Conservation (phyloP, 352 stramenopile species). For the Globisporangium echinulatum region DNA sequence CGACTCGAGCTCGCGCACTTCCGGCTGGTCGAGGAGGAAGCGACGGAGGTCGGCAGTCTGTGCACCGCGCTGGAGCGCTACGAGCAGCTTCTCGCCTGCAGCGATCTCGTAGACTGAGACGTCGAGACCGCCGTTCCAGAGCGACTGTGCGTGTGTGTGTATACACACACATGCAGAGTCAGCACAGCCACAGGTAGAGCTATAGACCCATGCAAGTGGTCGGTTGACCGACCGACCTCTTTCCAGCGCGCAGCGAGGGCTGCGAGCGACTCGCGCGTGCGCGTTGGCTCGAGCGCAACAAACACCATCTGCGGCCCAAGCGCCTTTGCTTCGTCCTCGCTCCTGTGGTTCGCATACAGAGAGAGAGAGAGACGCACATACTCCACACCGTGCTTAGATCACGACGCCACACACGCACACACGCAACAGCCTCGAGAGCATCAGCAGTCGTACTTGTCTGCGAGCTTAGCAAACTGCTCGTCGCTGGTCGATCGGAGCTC, state of each 20-base stretch:
- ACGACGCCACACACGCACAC: too few species aligned
- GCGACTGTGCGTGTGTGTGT: constrained; percentile 27
- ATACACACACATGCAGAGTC: too few species aligned
- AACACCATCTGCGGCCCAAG: constrained; percentile 80
- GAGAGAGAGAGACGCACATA: too few species aligned
- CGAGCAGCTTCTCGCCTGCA: constrained; percentile 39
- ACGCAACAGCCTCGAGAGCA: not conserved
- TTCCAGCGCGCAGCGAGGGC: constrained; percentile 66
- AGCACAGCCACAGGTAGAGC: too few species aligned
- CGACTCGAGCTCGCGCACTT: constrained; percentile 65
- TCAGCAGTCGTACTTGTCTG: constrained; percentile 22
- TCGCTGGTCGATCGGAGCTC: constrained; percentile 44
- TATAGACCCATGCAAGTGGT: too few species aligned
- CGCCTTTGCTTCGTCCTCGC: constrained; percentile 30
- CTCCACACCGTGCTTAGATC: too few species aligned
- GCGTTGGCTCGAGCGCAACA: constrained; percentile 33
- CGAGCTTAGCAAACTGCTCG: constrained; percentile 42
- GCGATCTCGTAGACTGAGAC: constrained; percentile 69
- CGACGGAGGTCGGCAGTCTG: constrained; percentile 34
- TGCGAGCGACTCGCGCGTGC: constrained; percentile 20
- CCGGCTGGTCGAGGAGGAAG: constrained; percentile 45
- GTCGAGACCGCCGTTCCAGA: constrained; percentile 67
- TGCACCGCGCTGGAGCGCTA: constrained; percentile 59
- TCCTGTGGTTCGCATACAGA: constrained; percentile 12
- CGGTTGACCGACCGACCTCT: constrained; percentile 26